Conservation (phyloP, 2,329 filamentous ascomycete species). For the Alternaria consortialis region DNA sequence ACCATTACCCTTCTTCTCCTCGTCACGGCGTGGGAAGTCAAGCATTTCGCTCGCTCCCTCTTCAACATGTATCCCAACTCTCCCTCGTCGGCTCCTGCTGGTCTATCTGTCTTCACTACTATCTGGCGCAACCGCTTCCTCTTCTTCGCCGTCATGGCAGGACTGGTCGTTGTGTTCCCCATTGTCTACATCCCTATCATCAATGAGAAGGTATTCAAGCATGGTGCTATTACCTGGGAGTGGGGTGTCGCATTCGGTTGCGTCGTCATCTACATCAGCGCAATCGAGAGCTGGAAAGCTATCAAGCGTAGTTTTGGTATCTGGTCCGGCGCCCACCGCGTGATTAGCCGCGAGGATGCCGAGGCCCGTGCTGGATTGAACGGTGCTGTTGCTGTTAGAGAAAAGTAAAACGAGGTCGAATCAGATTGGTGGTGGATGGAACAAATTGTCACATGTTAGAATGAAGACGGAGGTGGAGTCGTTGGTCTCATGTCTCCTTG, state of each 20-base stretch:
- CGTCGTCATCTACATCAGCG: constrained; percentile 52
- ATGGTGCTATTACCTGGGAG: constrained; percentile 55
- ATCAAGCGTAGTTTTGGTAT: constrained; percentile 52
- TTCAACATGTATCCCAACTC: constrained; percentile 57
- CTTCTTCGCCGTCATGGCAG: constrained; percentile 54
- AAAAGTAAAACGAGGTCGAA: constrained; percentile 21
- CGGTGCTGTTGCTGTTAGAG: constrained; percentile 11
- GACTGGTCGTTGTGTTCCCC: constrained; percentile 55
- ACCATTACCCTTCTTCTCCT: constrained; percentile 57
- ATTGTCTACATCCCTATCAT: constrained; percentile 58
- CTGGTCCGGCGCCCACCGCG: constrained; percentile 43
- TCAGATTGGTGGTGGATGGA: background rate
- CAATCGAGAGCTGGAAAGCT: constrained; percentile 58
- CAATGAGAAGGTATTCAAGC: constrained; percentile 58
- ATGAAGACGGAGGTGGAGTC: background rate
- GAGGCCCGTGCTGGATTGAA: constrained; percentile 45
- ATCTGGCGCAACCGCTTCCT: constrained; percentile 56
- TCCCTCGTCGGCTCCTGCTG: constrained; percentile 26
- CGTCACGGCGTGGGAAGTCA: constrained; percentile 60
- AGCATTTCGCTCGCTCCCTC: constrained; percentile 55
- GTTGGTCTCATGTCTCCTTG: constrained; percentile 6
- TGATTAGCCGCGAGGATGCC: constrained; percentile 46
- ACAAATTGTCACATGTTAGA: constrained; percentile 9
- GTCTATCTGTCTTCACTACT: constrained; percentile 51
- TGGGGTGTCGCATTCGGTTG: constrained; percentile 57